These are phyloP conservation scores for Luvunga scandens DNA, from an alignment of 345 rosid species.

Conservation along the genomic window DNA sequence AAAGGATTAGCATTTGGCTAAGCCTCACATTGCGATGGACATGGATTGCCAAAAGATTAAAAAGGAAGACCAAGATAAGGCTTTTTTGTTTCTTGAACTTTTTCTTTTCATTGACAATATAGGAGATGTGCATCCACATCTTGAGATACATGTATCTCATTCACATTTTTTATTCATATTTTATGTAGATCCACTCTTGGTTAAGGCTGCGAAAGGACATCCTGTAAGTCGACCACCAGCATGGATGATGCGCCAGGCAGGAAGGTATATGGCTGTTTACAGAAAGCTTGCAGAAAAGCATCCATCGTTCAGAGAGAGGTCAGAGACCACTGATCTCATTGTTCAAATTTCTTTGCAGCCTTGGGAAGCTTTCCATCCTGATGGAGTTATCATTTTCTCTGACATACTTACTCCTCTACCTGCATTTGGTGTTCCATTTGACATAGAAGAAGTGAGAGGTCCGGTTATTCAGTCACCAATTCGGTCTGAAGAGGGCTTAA, in stretches of 20 bases:
- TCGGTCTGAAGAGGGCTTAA: conserved; percentile 64
- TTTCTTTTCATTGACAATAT: not conserved
- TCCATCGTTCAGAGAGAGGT: conserved; percentile 91
- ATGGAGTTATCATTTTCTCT: conserved; percentile 91
- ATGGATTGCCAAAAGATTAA: not conserved
- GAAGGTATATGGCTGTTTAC: conserved; percentile 96
- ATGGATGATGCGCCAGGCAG: conserved; percentile 99
- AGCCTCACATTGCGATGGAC: not conserved
- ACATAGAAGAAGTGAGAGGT: conserved; percentile 86
- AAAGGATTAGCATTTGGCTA: not conserved
- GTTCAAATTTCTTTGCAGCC: conserved; percentile 96
- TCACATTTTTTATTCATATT: conserved; percentile 15
- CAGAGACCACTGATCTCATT: conserved; percentile 92
- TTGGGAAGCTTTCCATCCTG: conserved; percentile 89
- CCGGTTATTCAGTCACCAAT: conserved; percentile 81
- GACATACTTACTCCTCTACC: conserved; percentile 94
- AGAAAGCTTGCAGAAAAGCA: conserved; percentile 90
- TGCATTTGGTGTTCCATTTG: conserved; percentile 91
- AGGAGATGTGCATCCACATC: not conserved
- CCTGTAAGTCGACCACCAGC: conserved; percentile 83
- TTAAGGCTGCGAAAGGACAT: conserved; percentile 88
- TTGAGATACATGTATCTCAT: not conserved
- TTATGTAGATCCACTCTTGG: conserved; percentile 67
- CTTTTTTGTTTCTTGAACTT: not conserved
- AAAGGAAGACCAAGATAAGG: not conserved